Evolutionary conservation across 176 grass and related monocot genomes (phyloP), one percentile per base, ranked within the genome.

Genomic region (Coix lacrymajobi): DNA sequence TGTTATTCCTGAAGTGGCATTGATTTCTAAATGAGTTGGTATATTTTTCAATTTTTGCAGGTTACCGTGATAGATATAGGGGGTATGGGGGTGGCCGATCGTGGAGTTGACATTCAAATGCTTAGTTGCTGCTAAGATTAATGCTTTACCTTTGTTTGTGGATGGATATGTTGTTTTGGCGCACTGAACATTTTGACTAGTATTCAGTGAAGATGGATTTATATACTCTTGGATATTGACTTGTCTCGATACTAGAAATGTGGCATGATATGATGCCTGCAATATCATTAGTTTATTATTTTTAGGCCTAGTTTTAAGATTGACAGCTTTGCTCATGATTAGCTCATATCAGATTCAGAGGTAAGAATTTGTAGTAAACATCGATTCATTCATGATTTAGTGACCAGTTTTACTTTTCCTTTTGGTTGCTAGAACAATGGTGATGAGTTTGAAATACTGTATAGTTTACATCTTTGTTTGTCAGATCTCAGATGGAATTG

Each of bases 41-140:
- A 43, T 83, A 60, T 85, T 62, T 29, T 62, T 62, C 33, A 69
- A 83, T 62, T 73, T 86, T 83, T 76, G 79, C 83, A 91, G 96
- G 92, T 72, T 77, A 83, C 63, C 87, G 96, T 77, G 96, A 98
- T 82, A 89, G 92, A 84, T 82, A 89, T 65, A 88, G 87, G 78
- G 92, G 87, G n/a, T 83, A 75, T 75, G 91, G 96, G 54, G 79
- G 88, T 86, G 87, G 88, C 11, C 82, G 92, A 7, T 72, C 67
- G 11, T 90, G 90, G 91, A 95, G 85, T 84, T 95, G 84, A 95
- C 69, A 36, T 78, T 67, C 34, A 81, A 33, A 79, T 62, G 3
- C 33, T 82, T 69, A 61, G 19, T 41, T 82, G 46, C 43, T 63
- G 49, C 73, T 62, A 28, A 81, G 69, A 79, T 37, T 46, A 40